Evolutionary conservation across 495 filamentous ascomycete species (phyloP).

Genomic region (Acidiella bohemica): DNA sequence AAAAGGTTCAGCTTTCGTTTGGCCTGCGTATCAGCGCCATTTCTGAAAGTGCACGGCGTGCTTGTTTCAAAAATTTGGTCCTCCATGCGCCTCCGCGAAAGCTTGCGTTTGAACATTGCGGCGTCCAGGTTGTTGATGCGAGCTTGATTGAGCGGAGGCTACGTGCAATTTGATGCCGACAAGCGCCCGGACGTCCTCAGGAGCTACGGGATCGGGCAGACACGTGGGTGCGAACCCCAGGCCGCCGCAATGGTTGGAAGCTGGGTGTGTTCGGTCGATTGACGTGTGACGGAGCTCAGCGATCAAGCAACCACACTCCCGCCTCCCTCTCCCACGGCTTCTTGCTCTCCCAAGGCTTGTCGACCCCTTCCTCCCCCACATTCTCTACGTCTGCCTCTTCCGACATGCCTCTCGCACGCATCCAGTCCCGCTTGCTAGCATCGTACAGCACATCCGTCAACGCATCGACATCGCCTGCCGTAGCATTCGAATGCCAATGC

Average conservation of each 20-base stretch:
- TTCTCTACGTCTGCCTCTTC: not conserved
- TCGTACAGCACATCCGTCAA: conserved; percentile 16
- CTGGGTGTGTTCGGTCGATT: not conserved
- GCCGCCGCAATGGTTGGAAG: not conserved
- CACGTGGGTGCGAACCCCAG: not conserved
- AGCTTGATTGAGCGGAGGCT: too few relatives aligned
- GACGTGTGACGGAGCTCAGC: not conserved
- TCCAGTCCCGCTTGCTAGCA: conserved; percentile 19
- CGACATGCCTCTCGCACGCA: conserved; percentile 3
- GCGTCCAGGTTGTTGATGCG: too few relatives aligned
- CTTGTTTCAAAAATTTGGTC: too few relatives aligned
- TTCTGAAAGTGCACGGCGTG: too few relatives aligned
- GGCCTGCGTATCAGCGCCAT: too few relatives aligned
- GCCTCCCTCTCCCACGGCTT: conserved; percentile 10
- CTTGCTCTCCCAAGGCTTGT: too few relatives aligned
- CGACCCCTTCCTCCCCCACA: too few relatives aligned
- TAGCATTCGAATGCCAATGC: conserved; percentile 17
- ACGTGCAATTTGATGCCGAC: too few relatives aligned
- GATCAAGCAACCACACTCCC: conserved; percentile 12
- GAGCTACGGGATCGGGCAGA: not conserved
- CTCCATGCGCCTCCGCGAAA: too few relatives aligned
- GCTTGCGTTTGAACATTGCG: too few relatives aligned
- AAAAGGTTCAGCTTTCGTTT: too few relatives aligned
- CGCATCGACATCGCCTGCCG: conserved; percentile 12
- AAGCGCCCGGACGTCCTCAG: not conserved